These are phyloP conservation scores for Aphanomyces euteiches DNA, from an alignment of 352 stramenopile species.

Conservation along the genomic window DNA sequence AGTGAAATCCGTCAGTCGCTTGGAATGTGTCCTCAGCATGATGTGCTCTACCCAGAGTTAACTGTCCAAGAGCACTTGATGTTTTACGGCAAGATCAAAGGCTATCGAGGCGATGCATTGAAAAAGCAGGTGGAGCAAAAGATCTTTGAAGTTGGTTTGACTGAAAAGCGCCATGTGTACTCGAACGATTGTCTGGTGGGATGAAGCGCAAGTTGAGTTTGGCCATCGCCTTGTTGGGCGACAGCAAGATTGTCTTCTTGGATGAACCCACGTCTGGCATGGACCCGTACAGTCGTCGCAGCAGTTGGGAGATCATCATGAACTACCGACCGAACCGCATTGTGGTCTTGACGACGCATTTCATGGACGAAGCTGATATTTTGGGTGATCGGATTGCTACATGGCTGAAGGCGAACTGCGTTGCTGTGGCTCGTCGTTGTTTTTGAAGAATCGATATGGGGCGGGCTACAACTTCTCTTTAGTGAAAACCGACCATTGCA, in stretches of 20 bases:
- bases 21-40: slow-evolving; percentile 96
- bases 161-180: slow-evolving; percentile 73
- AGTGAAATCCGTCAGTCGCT: slow-evolving; percentile 82
- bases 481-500: slow-evolving; percentile 49
- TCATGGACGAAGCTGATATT: slow-evolving; percentile 90
- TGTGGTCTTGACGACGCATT: slow-evolving; percentile 88
- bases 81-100: slow-evolving; percentile 93
- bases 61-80: slow-evolving; percentile 95
- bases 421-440: slow-evolving; percentile 57
- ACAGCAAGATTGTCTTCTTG: slow-evolving; percentile 67
- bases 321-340: slow-evolving; percentile 50
- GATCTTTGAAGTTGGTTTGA: slow-evolving; percentile 86
- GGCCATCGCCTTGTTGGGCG: slow-evolving; percentile 65
- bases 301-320: slow-evolving; percentile 83
- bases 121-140: slow-evolving; percentile 45
- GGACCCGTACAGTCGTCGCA: slow-evolving; percentile 87
- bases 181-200: slow-evolving; percentile 56
- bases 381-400: slow-evolving; percentile 84
- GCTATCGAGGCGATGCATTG: slow-evolving; percentile 40
- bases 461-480: slow-evolving; percentile 71
- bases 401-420: neutral
- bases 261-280: slow-evolving; percentile 91
- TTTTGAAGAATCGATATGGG: slow-evolving; percentile 78
- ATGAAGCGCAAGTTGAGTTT: slow-evolving; percentile 79
- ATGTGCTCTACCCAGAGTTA: slow-evolving; percentile 93